phyloP scores from a whole-genome alignment of 2,329 filamentous ascomycete species.

The Coleophoma crateriformis region DNA sequence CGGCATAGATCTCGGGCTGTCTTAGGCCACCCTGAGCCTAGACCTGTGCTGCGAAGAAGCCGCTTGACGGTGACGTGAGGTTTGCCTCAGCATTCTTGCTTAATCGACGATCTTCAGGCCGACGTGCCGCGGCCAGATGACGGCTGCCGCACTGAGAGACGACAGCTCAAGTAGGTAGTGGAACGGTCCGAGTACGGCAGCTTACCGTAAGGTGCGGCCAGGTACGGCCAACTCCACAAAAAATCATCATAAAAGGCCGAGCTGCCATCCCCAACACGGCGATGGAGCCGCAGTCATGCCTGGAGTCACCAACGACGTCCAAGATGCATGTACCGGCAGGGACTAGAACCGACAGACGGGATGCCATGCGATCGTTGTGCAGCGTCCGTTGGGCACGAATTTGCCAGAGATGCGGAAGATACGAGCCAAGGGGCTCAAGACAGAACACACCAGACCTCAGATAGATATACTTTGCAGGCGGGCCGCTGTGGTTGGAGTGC shows the following conservation, averaged over 20 bases:
- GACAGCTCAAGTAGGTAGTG: background rate
- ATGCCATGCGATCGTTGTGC: background rate
- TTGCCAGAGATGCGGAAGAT: background rate
- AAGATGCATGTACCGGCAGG: too few relatives aligned
- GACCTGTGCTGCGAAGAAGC: background rate
- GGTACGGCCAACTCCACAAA: background rate
- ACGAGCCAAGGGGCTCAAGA: too few relatives aligned
- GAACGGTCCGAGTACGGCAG: background rate
- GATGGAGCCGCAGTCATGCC: too few relatives aligned
- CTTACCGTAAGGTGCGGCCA: background rate
- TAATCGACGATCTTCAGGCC: background rate
- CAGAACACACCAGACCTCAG: too few relatives aligned
- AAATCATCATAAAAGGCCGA: background rate
- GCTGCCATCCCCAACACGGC: too few relatives aligned
- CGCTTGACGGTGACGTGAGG: background rate
- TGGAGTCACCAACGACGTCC: too few relatives aligned
- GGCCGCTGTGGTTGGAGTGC: background rate
- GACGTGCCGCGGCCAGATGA: background rate
- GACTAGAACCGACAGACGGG: background rate
- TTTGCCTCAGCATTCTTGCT: background rate
- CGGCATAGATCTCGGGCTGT: background rate
- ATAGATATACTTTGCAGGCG: background rate
- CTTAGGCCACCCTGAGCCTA: background rate
- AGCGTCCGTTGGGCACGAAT: too few relatives aligned
- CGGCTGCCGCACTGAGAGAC: too few relatives aligned